Conservation (phyloP, 805 yeast genomes). For the Candida schatavii region DNA sequence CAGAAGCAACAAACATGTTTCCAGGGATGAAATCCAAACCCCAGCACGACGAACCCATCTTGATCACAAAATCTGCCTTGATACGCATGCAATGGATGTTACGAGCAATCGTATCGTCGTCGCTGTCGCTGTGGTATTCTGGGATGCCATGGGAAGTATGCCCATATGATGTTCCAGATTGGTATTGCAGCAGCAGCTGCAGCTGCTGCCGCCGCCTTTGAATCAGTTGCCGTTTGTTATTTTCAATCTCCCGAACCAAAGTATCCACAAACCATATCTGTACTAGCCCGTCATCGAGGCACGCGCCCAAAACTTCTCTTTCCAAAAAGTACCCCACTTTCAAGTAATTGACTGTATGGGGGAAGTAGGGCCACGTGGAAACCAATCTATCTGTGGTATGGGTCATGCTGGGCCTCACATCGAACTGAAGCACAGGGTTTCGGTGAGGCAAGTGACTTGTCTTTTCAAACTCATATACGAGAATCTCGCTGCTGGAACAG, state of each 20-base stretch:
- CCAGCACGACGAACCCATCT: constrained; percentile 54
- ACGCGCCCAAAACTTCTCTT: constrained; percentile 44
- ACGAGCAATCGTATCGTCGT: background rate
- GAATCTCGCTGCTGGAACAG: constrained; percentile 33
- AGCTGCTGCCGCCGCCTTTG: background rate
- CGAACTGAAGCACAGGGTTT: constrained; percentile 30
- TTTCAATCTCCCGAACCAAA: constrained; percentile 18
- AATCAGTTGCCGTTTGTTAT: background rate
- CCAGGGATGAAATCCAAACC: constrained; percentile 49
- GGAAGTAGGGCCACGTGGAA: constrained; percentile 52
- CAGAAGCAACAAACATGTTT: constrained; percentile 47
- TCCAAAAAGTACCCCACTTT: constrained; percentile 35
- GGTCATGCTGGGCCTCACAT: constrained; percentile 41
- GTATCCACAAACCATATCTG: constrained; percentile 32
- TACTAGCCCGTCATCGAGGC: constrained; percentile 55
- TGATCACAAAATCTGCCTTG: constrained; percentile 25
- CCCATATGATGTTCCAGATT: background rate
- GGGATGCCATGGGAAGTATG: background rate
- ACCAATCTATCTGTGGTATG: constrained; percentile 37
- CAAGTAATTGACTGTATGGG: constrained; percentile 56
- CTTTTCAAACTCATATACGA: constrained; percentile 29
- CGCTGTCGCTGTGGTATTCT: background rate
- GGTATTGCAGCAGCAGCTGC: background rate
- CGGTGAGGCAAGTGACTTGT: constrained; percentile 23
- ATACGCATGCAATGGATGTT: constrained; percentile 18